phyloP scores from a whole-genome alignment of 2,329 filamentous ascomycete genomes.

The Fusarium sp. region DNA sequence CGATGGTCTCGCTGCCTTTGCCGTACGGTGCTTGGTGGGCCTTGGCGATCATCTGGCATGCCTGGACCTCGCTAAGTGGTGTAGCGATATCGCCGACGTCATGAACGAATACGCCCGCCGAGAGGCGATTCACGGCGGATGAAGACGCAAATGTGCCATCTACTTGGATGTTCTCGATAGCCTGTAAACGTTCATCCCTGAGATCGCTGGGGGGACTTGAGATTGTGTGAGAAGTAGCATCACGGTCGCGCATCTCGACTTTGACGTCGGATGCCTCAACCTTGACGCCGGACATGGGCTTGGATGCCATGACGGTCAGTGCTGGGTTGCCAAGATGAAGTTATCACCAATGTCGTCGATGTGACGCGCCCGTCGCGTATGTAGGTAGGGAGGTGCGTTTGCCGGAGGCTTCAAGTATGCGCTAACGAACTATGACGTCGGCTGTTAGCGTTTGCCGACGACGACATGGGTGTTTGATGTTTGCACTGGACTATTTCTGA shows the following conservation, averaged over 20 bases:
- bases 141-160: background rate
- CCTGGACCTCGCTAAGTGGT: slow-evolving; percentile 7
- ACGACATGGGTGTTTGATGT: background rate
- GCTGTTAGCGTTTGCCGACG: background rate
- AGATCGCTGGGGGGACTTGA: background rate
- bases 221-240: background rate
- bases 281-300: background rate
- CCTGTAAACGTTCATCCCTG: background rate
- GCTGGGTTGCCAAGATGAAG: background rate
- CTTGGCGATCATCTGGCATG: background rate
- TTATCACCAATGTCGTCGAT: background rate
- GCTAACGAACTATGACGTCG: background rate
- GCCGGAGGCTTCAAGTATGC: background rate
- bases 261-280: background rate
- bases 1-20: slow-evolving; percentile 53
- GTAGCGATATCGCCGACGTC: background rate
- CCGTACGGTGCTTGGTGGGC: slow-evolving; percentile 50
- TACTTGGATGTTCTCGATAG: background rate
- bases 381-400: background rate
- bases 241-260: background rate
- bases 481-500: background rate
- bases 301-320: background rate
- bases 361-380: background rate
- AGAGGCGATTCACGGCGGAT: background rate
- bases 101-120: background rate